Percentiles rank a stretch among this genome's conserved stretches.
phyloP scores from a whole-genome alignment of 2,329 filamentous ascomycete species.

The Biscogniauxia marginata region DNA sequence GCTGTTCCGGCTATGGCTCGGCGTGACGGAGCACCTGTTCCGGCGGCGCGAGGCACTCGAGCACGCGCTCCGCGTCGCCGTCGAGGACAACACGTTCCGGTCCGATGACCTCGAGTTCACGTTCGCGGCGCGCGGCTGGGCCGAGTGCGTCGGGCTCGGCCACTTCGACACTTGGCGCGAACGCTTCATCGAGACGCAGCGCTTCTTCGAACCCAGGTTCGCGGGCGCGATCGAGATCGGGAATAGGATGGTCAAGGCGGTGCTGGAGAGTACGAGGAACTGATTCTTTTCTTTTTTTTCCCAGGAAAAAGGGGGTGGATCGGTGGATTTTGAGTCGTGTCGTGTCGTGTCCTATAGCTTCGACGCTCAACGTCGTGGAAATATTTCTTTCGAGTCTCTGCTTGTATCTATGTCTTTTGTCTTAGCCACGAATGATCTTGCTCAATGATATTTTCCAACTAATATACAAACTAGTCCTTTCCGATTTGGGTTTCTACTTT shows the following conservation, averaged over 20 bases:
- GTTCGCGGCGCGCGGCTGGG: constrained; percentile 94
- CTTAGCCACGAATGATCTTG: too few species aligned
- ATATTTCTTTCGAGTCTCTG: too few species aligned
- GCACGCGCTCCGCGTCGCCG: constrained; percentile 79
- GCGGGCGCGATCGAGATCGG: constrained; percentile 82
- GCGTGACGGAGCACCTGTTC: constrained; percentile 96
- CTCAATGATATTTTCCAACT: too few species aligned
- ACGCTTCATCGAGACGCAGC: constrained; percentile 85
- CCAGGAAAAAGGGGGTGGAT: too few species aligned
- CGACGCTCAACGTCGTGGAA: too few species aligned
- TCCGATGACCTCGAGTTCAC: constrained; percentile 96
- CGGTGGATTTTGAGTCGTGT: too few species aligned
- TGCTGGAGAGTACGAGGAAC: constrained; percentile 72
- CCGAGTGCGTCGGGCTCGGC: constrained; percentile 84
- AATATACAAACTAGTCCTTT: too few species aligned
- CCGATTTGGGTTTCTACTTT: too few species aligned
- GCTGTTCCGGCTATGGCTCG: constrained; percentile 93
- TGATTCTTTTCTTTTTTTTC: constrained; percentile 12
- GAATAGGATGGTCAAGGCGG: constrained; percentile 96
- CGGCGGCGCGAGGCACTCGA: constrained; percentile 77
- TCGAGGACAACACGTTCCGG: constrained; percentile 89
- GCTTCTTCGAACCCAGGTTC: constrained; percentile 89
- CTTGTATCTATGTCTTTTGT: too few species aligned
- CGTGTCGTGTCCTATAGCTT: too few species aligned
- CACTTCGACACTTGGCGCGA: constrained; percentile 92